Base-by-base conservation (phyloP, 352 stramenopile genomes). In the Phytophthora citrophthora region DNA sequence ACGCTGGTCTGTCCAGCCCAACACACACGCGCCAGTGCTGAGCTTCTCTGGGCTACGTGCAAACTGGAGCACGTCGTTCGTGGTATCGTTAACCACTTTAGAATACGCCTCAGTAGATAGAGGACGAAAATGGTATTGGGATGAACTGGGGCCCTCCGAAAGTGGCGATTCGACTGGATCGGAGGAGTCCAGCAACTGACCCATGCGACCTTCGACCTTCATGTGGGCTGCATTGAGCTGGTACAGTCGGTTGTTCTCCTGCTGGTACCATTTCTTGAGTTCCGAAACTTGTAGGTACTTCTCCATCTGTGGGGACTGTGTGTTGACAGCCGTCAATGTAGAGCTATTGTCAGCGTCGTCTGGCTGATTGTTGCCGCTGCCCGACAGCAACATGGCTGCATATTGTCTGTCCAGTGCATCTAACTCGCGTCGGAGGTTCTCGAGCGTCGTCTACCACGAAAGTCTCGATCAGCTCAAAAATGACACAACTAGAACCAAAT, bases 1-100 rank as follows among this genome's bases (percentile, higher is more conserved):
- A 29, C 82, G 79, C 62, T 88, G 68, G 39, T 90, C 80, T 12
- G 74, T 86, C 83, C 83, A 91, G 4, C 83, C 83, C 48, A 91
- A 75, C 13, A 91, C 77, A 3, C 70, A 48, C 16, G 70, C 70
- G 0, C 83, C 77, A 0, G 74, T 78, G 43, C 76, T 89, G 2
- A 82, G 64, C 55, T 86, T 91, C 13, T 76, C 48, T 0, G 70
- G 61, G 12, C 64, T 74, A 45, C 74, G 55, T 8, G 61, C 72
- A 47, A 91, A 89, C 32, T 62, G 53, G 13, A 91, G 43, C 44
- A 91, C 73, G 55, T 91, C 82, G 46, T 79, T 76, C 1, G 56
- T 77, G 10, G 74, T 70, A 1, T 67, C 52, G 16, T 78, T 70
- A 44, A 91, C 77, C 32, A 88, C 46, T 56, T 74, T 64, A 3